A percentile compares a stretch with the other conserved stretches of the same genome.
Evolutionary conservation across 1,284 basidiomycete genomes (phyloP).

Genomic region (Stereum hirsutum): DNA sequence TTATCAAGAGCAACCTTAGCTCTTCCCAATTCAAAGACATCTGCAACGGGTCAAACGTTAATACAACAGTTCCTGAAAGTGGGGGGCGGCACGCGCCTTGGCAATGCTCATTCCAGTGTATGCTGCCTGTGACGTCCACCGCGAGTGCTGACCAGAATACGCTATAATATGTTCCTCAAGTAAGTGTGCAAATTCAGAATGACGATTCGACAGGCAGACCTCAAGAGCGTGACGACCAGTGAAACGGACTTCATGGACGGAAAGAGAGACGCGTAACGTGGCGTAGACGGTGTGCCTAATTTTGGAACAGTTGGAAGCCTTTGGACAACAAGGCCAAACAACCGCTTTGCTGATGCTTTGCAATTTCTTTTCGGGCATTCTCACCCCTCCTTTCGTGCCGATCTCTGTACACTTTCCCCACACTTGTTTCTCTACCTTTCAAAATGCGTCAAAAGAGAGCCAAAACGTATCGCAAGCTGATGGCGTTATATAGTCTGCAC

Average conservation of each 20-base stretch:
- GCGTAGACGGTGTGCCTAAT: neutral
- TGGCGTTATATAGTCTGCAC: conserved; percentile 76
- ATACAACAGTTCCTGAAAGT: neutral
- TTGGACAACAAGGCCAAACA: conserved; percentile 6
- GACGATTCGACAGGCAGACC: neutral
- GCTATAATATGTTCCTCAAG: neutral
- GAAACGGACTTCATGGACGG: conserved; percentile 1
- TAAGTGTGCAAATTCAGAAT: neutral
- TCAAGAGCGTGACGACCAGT: conserved; percentile 1
- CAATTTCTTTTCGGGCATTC: too few species aligned
- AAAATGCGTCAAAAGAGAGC: conserved; percentile 88
- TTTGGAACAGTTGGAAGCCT: conserved; percentile 1
- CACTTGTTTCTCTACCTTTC: conserved; percentile 2
- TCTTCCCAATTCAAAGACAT: conserved; percentile 37
- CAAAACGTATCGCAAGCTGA: conserved; percentile 87
- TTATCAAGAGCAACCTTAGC: conserved; percentile 54
- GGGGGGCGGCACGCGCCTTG: conserved; percentile 29
- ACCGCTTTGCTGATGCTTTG: neutral
- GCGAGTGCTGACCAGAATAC: conserved; percentile 22
- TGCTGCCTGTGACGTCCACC: conserved; percentile 45
- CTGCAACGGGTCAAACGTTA: conserved; percentile 22
- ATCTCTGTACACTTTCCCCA: neutral
- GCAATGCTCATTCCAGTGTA: conserved; percentile 62
- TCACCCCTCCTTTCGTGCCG: too few species aligned
- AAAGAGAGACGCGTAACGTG: neutral